Conservation (phyloP, 441 rosid genomes). For the Sinapis alba region DNA sequence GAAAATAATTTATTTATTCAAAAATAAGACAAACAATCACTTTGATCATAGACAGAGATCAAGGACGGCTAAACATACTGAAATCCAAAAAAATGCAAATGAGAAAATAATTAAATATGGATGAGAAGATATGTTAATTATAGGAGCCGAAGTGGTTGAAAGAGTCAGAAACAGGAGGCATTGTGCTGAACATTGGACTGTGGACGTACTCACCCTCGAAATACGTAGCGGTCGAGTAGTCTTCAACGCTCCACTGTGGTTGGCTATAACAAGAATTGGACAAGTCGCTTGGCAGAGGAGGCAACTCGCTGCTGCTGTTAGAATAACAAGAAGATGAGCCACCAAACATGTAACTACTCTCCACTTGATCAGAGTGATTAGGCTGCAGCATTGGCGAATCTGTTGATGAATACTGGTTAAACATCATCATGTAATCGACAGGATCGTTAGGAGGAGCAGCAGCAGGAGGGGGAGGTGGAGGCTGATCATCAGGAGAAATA, state of each 20-base stretch:
- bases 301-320: conserved; percentile 44
- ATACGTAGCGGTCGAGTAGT: conserved; percentile 38
- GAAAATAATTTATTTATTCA: conserved; percentile 23
- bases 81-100: conserved; percentile 4
- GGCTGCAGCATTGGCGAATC: conserved; percentile 32
- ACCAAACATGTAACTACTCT: conserved; percentile 21
- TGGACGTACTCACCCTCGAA: conserved; percentile 59
- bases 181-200: conserved; percentile 81
- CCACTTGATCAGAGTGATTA: conserved; percentile 24
- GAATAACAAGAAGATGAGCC: conserved; percentile 30
- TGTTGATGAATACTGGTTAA: conserved; percentile 33
- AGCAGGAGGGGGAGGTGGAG: conserved; percentile 34
- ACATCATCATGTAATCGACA: conserved; percentile 38
- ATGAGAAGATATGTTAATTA: conserved; percentile 24
- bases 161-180: conserved; percentile 80
- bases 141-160: conserved; percentile 52
- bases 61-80: conserved; percentile 34
- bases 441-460: conserved; percentile 32
- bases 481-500: conserved; percentile 67
- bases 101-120: conserved; percentile 14
- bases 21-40: conserved; percentile 39
- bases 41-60: conserved; percentile 40
- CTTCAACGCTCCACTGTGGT: conserved; percentile 21
- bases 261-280: conserved; percentile 33
- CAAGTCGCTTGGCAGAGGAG: conserved; percentile 60